These are phyloP conservation scores for Phytophthora tentaculata DNA, from an alignment of 352 stramenopile genomes.

Conservation along the genomic window DNA sequence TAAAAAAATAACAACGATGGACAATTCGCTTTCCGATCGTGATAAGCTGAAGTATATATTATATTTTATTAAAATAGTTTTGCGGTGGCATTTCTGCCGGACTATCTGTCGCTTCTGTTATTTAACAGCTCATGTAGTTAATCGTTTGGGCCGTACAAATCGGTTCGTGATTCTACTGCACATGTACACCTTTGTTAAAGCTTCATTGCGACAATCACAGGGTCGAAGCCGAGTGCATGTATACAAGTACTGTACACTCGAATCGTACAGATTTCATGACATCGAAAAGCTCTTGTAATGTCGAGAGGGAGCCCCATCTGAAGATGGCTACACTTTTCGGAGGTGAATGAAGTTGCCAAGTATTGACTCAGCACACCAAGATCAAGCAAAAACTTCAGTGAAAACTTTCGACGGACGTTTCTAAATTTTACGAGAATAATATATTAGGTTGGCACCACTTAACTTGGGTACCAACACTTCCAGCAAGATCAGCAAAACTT, in stretches of 20 bases:
- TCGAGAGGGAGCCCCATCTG: constrained; percentile 13
- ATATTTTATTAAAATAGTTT: too few species aligned
- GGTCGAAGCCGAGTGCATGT: neutral
- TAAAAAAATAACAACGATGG: neutral
- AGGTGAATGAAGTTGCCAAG: neutral
- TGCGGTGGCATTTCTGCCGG: too few species aligned
- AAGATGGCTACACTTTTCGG: constrained; percentile 25
- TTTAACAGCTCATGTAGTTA: too few species aligned
- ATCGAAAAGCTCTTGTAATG: constrained; percentile 2
- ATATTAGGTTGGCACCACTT: constrained; percentile 12
- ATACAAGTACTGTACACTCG: neutral
- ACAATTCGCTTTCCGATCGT: too few species aligned
- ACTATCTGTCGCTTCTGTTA: too few species aligned
- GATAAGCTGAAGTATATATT: too few species aligned
- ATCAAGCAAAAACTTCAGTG: constrained; percentile 26
- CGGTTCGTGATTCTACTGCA: too few species aligned
- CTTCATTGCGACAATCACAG: neutral
- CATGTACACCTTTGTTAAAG: too few species aligned
- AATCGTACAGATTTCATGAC: constrained; percentile 6
- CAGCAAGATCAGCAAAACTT: neutral
- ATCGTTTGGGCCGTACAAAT: too few species aligned
- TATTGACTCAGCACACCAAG: constrained; percentile 14
- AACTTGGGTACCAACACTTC: too few species aligned
- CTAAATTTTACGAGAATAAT: constrained; percentile 16
- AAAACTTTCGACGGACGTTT: constrained; percentile 26